Percentiles rank a stretch among this genome's conserved stretches.
phyloP scores from a whole-genome alignment of 1,284 basidiomycete species.

The Pisolithus thermaeus region DNA sequence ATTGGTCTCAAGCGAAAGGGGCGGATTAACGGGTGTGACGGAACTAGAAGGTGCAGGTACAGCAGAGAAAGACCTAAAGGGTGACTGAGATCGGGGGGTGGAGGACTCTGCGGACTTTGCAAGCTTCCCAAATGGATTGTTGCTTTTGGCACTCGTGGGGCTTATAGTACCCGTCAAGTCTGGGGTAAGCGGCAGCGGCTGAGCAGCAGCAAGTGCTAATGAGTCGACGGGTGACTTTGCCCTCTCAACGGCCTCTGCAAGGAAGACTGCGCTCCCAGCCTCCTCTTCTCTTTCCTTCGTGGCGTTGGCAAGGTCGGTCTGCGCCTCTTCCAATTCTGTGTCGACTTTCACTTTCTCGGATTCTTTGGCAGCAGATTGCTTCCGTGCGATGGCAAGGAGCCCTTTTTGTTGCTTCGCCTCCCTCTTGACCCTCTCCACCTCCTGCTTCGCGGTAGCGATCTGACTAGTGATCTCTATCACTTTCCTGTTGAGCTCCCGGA shows the following conservation, averaged over 20 bases:
- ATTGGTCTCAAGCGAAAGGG: constrained; percentile 32
- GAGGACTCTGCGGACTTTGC: constrained; percentile 40
- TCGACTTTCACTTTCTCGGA: constrained; percentile 66
- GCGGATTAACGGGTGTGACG: constrained; percentile 22
- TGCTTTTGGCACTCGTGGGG: constrained; percentile 57
- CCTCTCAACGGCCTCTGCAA: constrained; percentile 10
- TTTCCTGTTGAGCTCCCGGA: constrained; percentile 78
- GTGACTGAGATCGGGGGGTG: constrained; percentile 49
- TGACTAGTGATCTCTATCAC: constrained; percentile 80
- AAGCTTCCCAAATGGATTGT: constrained; percentile 90
- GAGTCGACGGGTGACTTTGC: constrained; percentile 37
- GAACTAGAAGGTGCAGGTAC: constrained; percentile 28
- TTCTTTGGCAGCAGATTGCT: constrained; percentile 88
- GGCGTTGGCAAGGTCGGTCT: constrained; percentile 46
- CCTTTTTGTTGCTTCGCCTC: constrained; percentile 97
- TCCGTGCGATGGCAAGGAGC: constrained; percentile 88
- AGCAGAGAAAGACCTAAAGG: constrained; percentile 48
- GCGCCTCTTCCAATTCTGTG: constrained; percentile 66
- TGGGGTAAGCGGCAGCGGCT: constrained; percentile 68
- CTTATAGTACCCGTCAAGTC: constrained; percentile 38
- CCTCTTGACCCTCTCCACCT: constrained; percentile 87
- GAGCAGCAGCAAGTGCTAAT: constrained; percentile 55
- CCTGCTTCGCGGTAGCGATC: constrained; percentile 64
- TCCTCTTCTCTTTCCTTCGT: constrained; percentile 58
- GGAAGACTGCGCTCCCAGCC: constrained; percentile 38